Evolutionary conservation across 2,329 filamentous ascomycete genomes (phyloP), one percentile per base, ranked within the genome.

Genomic region (Penicillium sp.): DNA sequence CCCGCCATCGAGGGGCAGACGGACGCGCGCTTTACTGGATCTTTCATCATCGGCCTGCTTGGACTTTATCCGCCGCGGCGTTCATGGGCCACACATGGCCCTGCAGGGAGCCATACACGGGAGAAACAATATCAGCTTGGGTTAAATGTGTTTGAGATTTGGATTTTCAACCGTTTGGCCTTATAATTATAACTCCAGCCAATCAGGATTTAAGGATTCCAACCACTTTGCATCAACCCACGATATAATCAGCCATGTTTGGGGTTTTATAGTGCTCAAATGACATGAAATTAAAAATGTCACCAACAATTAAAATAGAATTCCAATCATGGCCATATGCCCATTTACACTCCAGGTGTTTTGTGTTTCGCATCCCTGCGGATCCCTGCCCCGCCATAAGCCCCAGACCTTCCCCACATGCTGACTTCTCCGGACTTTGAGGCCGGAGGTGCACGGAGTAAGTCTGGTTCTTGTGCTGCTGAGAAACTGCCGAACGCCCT

Each of bases 31-130:
- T 44, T 23, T 44, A 37, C 33, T 53, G 35, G 42, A n/a, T n/a
- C 27, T 39, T 44, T 33, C 47, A 58, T 50, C 44, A 27, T 37
- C 3, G 11, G 3, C 57, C 61, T 59, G 37, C 44, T 59, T 55
- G 53, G 39, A 58, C 50, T 64, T 65, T 64, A 64, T 49, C 62
- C 62, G 59, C 43, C 46, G 14, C 43, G 27, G 35, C 3, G 14
- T 42, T 27, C 23, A n/a, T 21, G 44, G 25, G 45, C 43, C 46
- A 37, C 47, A 37, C 39, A 50, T 50, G 31, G 35, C 14, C 26
- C 26, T 37, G 19, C 13, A 4, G 16, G 19, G 21, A 37, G 19
- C 33, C n/a, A 25, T 31, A n/a, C 27, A 42, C 47, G 42, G 58
- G 51, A 54, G 57, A 56, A 27, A 29, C 29, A 21, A 53, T 53